Evolutionary conservation across 495 filamentous ascomycete genomes (phyloP).

Genomic region (Aspergillus panamensis): DNA sequence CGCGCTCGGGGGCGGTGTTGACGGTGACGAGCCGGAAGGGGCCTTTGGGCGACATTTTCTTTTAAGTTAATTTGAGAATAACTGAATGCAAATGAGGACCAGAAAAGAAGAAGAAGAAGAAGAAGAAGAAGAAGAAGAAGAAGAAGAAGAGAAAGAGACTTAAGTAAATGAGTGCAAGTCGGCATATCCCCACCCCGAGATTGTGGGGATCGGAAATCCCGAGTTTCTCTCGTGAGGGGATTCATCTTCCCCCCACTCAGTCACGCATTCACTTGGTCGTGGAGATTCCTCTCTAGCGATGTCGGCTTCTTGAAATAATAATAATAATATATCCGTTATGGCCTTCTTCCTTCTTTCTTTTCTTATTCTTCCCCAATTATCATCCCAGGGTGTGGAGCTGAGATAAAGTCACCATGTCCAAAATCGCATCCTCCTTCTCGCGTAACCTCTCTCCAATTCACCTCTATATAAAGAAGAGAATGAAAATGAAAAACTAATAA

Average conservation of each 20-base stretch:
- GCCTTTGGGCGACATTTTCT: slow-evolving; percentile 49
- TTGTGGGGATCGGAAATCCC: slow-evolving; percentile 1
- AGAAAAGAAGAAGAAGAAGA: too few relatives aligned
- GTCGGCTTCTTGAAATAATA: slow-evolving; percentile 24
- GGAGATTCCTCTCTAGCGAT: background rate
- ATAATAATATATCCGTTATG: slow-evolving; percentile 17
- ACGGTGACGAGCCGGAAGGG: slow-evolving; percentile 63
- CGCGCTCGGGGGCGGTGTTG: slow-evolving; percentile 65
- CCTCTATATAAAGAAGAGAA: background rate
- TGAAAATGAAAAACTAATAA: slow-evolving; percentile 8
- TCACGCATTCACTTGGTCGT: slow-evolving; percentile 1
- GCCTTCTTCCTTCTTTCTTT: background rate
- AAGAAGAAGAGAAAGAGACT: background rate
- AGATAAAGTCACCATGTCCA: slow-evolving; percentile 28
- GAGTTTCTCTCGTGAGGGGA: background rate
- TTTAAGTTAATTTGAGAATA: too few relatives aligned
- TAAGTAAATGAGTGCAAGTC: background rate
- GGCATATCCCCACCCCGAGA: background rate
- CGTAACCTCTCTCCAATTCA: slow-evolving; percentile 28
- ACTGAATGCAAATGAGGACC: too few relatives aligned
- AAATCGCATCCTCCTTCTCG: slow-evolving; percentile 44
- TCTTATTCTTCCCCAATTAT: slow-evolving; percentile 3
- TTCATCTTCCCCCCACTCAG: slow-evolving; percentile 1
- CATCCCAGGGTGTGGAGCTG: background rate
- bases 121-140: background rate